phyloP scores from a whole-genome alignment of 1,139 yeast species.

The Yamadazyma spencermartinsiae region DNA sequence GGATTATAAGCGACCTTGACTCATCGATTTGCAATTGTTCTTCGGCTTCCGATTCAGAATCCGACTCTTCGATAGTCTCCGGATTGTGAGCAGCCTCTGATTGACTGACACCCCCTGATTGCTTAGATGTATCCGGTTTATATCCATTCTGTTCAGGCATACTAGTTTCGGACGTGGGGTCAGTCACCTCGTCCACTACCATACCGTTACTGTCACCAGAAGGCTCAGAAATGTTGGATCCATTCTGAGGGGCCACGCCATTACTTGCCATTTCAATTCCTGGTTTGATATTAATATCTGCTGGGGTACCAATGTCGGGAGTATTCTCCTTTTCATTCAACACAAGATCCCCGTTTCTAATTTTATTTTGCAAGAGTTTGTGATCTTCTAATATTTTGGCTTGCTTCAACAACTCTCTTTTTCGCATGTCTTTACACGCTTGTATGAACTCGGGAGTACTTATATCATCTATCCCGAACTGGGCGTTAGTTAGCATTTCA shows the following conservation, averaged over 20 bases:
- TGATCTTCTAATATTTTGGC: conserved; percentile 45
- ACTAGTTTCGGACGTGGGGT: not conserved
- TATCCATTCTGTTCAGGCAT: too few species aligned
- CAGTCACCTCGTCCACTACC: not conserved
- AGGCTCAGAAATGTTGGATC: not conserved
- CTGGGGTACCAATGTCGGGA: conserved; percentile 2
- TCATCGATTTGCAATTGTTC: conserved; percentile 20
- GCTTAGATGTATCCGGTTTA: too few species aligned
- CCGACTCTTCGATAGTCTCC: conserved; percentile 18
- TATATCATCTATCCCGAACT: conserved; percentile 91
- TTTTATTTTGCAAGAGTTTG: conserved; percentile 23
- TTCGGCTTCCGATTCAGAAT: conserved; percentile 28
- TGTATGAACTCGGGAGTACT: conserved; percentile 68
- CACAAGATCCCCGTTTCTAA: conserved; percentile 6
- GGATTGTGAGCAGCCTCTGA: conserved; percentile 14
- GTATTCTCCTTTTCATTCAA: conserved; percentile 2
- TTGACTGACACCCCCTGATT: conserved; percentile 4
- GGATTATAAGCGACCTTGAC: conserved; percentile 18
- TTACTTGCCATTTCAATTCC: not conserved
- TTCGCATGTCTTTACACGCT: conserved; percentile 74
- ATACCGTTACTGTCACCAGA: not conserved
- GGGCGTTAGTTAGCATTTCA: conserved; percentile 96
- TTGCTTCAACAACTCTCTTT: conserved; percentile 64
- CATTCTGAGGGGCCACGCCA: not conserved
- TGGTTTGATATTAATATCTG: not conserved